These are phyloP conservation scores for Berberis thunbergii DNA, from an alignment of 164 flowering plant genomes.

Conservation along the genomic window DNA sequence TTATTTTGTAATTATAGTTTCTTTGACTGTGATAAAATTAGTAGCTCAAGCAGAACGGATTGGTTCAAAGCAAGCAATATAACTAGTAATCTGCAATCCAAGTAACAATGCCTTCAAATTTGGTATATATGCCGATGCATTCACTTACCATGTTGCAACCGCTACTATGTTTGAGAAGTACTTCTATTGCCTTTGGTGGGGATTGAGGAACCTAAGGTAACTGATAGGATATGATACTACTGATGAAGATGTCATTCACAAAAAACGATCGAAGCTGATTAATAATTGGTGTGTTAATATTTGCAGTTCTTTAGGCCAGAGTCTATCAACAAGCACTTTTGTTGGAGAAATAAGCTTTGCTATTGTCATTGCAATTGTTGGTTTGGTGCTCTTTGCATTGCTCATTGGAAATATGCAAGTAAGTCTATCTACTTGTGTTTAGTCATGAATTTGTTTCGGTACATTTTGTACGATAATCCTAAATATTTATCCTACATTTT, in stretches of 20 bases:
- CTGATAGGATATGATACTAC: neutral
- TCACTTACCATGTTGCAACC: neutral
- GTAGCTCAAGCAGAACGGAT: neutral
- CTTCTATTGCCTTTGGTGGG: constrained; percentile 1
- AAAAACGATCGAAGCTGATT: neutral
- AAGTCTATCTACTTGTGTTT: neutral
- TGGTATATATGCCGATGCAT: neutral
- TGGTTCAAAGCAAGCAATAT: neutral
- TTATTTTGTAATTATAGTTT: neutral
- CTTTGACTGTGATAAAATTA: neutral
- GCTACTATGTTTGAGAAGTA: neutral
- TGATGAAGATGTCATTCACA: neutral
- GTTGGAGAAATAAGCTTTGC: neutral
- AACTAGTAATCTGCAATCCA: neutral
- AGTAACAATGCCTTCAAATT: neutral
- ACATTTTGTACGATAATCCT: too few species aligned
- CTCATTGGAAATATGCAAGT: neutral
- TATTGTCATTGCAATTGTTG: neutral
- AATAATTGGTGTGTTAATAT: neutral
- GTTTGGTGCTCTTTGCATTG: neutral
- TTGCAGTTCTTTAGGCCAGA: neutral
- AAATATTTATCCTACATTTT: too few species aligned
- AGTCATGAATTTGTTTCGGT: too few species aligned
- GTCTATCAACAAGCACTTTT: neutral
- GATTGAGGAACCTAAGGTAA: neutral